Evolutionary conservation across 495 filamentous ascomycete genomes (phyloP), one percentile per base, ranked within the genome.

Genomic region (Aspergillus heteromorphus): DNA sequence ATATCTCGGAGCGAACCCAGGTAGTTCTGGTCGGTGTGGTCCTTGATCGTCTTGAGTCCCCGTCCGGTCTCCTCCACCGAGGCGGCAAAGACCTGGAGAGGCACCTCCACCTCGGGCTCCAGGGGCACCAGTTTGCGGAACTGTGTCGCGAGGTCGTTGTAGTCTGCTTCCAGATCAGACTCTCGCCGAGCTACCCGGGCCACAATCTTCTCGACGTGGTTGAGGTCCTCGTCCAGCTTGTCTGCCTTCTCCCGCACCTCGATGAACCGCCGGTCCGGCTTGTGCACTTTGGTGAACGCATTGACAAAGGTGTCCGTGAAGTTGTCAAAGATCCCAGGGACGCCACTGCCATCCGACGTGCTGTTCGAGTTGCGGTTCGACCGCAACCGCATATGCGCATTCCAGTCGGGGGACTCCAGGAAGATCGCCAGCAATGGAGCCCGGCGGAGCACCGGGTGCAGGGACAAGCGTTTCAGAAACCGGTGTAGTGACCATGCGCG

Each of bases 291-390:
- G 56, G 85, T 90, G 62, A 98, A 97, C 45, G 91, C 91, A 69
- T 98, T 98, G 63, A 98, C 86, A 65, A 97, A 93, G n/a, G 85
- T 91, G 66, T 98, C 93, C 17, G 93, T 88, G 60, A 97, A 87
- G 49, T 87, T 89, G 62, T 98, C 93, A 51, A 98, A 91, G 14
- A 97, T 88, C 6, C 90, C 87, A 14, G 73, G 69, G 31, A 69
- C 65, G 0, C 79, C 68, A 49, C 79, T 73, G 55, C 75, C 71
- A 13, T 84, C 79, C 3, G 76, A 75, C 13, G 75, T 66, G 45
- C 72, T 77, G 16, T 65, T 70, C 29, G 83, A 80, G 18, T 75
- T 79, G 45, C 90, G 81, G 13, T 79, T 73, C 2, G 85, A 81
- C 21, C 89, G 83, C 61, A 80, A 77, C 38, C 87, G 84, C 92